Evolutionary conservation across 1,284 basidiomycete genomes (phyloP).

Genomic region (Apiotrichum sp.): DNA sequence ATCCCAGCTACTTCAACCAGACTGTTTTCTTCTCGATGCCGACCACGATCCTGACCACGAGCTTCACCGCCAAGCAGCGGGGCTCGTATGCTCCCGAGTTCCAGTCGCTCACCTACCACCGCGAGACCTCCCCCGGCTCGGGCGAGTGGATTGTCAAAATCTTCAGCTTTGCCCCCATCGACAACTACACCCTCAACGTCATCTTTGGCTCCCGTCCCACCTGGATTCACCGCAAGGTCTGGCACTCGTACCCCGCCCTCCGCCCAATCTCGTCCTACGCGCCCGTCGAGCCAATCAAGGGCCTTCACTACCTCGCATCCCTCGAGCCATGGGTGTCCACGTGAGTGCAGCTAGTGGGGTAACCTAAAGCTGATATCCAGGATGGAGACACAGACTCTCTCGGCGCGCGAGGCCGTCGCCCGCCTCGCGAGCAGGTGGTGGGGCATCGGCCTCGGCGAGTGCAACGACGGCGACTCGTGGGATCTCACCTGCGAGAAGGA

Average conservation of each 20-base stretch:
- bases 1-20: slow-evolving; percentile 67
- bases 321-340: slow-evolving; percentile 66
- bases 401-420: slow-evolving; percentile 76
- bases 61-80: slow-evolving; percentile 25
- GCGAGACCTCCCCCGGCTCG: slow-evolving; percentile 49
- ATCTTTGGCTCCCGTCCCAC: slow-evolving; percentile 59
- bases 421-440: slow-evolving; percentile 64
- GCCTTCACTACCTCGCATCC: slow-evolving; percentile 80
- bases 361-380: slow-evolving; percentile 43
- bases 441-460: slow-evolving; percentile 41
- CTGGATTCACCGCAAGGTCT: slow-evolving; percentile 78
- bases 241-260: slow-evolving; percentile 51
- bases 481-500: slow-evolving; percentile 37
- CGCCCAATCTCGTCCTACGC: slow-evolving; percentile 65
- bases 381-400: slow-evolving; percentile 87
- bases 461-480: slow-evolving; percentile 34
- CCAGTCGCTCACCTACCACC: slow-evolving; percentile 83
- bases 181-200: slow-evolving; percentile 60
- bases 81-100: slow-evolving; percentile 65
- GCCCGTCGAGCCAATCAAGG: slow-evolving; percentile 64
- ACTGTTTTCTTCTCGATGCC: slow-evolving; percentile 54
- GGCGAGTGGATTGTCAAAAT: slow-evolving; percentile 74
- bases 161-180: slow-evolving; percentile 64
- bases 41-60: slow-evolving; percentile 66
- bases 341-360: slow-evolving; percentile 21